Percentiles rank a stretch among this genome's conserved stretches.
Conservation (phyloP, 2,329 filamentous ascomycete genomes). For the Emergomyces africanus region DNA sequence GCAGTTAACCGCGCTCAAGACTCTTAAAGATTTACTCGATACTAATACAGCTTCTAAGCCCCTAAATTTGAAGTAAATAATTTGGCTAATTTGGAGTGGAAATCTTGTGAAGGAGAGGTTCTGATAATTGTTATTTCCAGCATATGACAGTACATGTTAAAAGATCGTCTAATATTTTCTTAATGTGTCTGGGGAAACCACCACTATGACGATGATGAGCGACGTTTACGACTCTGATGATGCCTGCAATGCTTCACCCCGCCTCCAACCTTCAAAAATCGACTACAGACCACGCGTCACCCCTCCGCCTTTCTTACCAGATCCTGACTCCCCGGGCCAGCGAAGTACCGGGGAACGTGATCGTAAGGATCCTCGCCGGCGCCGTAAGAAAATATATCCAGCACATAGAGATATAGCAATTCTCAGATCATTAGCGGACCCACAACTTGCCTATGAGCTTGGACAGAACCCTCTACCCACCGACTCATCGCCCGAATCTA, state of each 20-base stretch:
- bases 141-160: neutral
- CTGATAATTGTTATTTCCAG: neutral
- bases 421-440: constrained; percentile 50
- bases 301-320: constrained; percentile 24
- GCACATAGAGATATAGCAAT: constrained; percentile 53
- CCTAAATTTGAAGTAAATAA: neutral
- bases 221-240: constrained; percentile 32
- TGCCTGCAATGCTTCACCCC: constrained; percentile 25
- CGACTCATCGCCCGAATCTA: constrained; percentile 1
- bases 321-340: constrained; percentile 16
- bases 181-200: constrained; percentile 19
- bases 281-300: constrained; percentile 21
- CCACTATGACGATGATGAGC: constrained; percentile 26
- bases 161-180: constrained; percentile 5
- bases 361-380: constrained; percentile 21
- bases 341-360: constrained; percentile 21
- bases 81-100: neutral
- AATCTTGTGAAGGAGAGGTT: neutral
- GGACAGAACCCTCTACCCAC: constrained; percentile 2
- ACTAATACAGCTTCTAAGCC: neutral
- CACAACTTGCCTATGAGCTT: constrained; percentile 44
- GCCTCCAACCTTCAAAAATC: constrained; percentile 19
- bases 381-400: constrained; percentile 14
- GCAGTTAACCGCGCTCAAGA: neutral
- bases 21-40: neutral